A percentile compares a stretch with the other conserved stretches of the same genome.
Evolutionary conservation across 345 rosid species (phyloP).

Genomic region (Bretschneidera sinensis): DNA sequence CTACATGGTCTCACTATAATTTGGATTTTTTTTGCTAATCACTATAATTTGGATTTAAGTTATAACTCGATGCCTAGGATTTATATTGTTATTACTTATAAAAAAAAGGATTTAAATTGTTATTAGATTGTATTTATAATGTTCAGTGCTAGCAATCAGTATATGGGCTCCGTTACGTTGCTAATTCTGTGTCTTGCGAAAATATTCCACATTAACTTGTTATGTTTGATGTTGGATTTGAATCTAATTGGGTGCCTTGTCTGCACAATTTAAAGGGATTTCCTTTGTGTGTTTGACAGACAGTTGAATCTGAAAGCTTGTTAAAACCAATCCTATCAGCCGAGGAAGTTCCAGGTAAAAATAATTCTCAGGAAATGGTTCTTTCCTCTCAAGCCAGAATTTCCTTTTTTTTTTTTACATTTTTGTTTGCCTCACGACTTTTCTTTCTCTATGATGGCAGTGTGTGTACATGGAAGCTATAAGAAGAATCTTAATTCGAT

Average conservation of each 20-base stretch:
- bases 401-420: background rate
- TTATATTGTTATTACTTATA: too few relatives aligned
- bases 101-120: too few relatives aligned
- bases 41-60: too few relatives aligned
- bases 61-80: too few relatives aligned
- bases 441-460: constrained; percentile 29
- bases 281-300: constrained; percentile 34
- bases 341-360: constrained; percentile 63
- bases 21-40: too few relatives aligned
- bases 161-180: too few relatives aligned
- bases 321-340: constrained; percentile 64
- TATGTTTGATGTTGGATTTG: background rate
- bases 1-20: too few relatives aligned
- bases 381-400: background rate
- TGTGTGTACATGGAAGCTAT: constrained; percentile 92
- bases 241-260: background rate
- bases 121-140: too few relatives aligned
- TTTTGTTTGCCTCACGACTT: constrained; percentile 3
- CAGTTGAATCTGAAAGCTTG: constrained; percentile 72
- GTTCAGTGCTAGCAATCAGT: too few relatives aligned
- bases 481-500: constrained; percentile 67
- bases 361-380: background rate
- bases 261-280: constrained; percentile 3
- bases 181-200: too few relatives aligned
- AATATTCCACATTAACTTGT: too few relatives aligned